These are phyloP conservation scores for Fragilaria crotonensis DNA, from an alignment of 108 stramenopile genomes.

Conservation along the genomic window DNA sequence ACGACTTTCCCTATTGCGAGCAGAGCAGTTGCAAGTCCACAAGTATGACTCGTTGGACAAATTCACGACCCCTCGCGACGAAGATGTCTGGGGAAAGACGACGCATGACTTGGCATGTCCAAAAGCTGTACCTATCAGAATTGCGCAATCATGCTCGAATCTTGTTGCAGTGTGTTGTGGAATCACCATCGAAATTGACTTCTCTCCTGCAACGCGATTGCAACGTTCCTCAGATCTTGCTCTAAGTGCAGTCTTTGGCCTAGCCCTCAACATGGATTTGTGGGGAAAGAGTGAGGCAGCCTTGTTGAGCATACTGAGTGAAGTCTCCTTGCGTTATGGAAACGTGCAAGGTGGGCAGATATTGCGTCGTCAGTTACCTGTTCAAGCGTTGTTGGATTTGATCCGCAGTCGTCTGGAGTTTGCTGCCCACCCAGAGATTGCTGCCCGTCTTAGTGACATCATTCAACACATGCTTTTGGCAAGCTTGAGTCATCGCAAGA, in stretches of 20 bases:
- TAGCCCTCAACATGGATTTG: constrained; percentile 75
- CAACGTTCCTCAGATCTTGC: constrained; percentile 73
- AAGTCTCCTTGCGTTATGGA: constrained; percentile 48
- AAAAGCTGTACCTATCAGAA: constrained; percentile 28
- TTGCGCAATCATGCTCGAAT: constrained; percentile 37
- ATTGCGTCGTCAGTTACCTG: constrained; percentile 68
- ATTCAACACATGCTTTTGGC: constrained; percentile 67
- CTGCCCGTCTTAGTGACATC: constrained; percentile 34
- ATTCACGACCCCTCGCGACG: background rate
- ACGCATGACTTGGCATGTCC: constrained; percentile 32
- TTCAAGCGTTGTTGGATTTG: constrained; percentile 76
- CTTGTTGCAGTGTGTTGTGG: constrained; percentile 38
- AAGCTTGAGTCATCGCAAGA: constrained; percentile 38
- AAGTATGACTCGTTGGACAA: background rate
- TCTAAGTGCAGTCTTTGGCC: constrained; percentile 61
- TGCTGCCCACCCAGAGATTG: constrained; percentile 31
- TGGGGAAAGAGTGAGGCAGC: constrained; percentile 55
- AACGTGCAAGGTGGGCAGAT: constrained; percentile 27
- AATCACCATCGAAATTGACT: constrained; percentile 16
- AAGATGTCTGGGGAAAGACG: background rate
- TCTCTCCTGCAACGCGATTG: constrained; percentile 32
- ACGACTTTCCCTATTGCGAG: constrained; percentile 61
- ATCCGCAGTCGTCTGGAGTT: constrained; percentile 43
- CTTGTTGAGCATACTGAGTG: constrained; percentile 33
- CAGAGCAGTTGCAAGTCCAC: constrained; percentile 23